A percentile compares a stretch with the other conserved stretches of the same genome.
phyloP scores from a whole-genome alignment of 495 filamentous ascomycete species.

The Hypoxylon intermedium region DNA sequence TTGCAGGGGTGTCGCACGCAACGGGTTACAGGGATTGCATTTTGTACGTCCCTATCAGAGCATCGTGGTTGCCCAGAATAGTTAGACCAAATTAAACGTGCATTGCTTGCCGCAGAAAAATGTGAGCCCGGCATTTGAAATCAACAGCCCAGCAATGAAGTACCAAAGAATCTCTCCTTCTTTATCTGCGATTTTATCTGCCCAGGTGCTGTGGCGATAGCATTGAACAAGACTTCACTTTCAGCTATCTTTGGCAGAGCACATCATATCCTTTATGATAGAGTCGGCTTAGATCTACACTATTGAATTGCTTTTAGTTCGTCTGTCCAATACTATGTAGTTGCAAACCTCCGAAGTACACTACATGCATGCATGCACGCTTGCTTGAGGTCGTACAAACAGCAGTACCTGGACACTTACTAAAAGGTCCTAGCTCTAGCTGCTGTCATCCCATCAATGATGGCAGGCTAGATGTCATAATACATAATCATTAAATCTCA shows the following conservation, averaged over 20 bases:
- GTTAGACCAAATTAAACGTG: slow-evolving; percentile 23
- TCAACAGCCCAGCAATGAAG: no score
- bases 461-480: slow-evolving; percentile 9
- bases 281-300: no score
- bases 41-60: slow-evolving; percentile 25
- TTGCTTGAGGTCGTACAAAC: slow-evolving; percentile 8
- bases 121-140: slow-evolving; percentile 1
- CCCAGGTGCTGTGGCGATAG: no score
- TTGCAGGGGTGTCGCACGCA: slow-evolving; percentile 11
- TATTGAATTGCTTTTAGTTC: slow-evolving; percentile 11
- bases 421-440: neutral
- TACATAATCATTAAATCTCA: neutral
- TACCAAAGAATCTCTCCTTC: no score
- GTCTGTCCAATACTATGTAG: slow-evolving; percentile 4
- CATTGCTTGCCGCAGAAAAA: slow-evolving; percentile 18
- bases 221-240: no score
- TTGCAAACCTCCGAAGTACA: slow-evolving; percentile 17
- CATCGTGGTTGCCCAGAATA: slow-evolving; percentile 15
- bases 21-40: neutral
- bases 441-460: slow-evolving; percentile 35
- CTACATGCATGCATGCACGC: no score
- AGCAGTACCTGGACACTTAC: neutral
- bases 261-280: no score
- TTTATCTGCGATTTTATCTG: no score
- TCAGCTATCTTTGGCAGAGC: no score